phyloP scores from a whole-genome alignment of 2,329 filamentous ascomycete genomes.

The Aspergillus quadrilineatus region DNA sequence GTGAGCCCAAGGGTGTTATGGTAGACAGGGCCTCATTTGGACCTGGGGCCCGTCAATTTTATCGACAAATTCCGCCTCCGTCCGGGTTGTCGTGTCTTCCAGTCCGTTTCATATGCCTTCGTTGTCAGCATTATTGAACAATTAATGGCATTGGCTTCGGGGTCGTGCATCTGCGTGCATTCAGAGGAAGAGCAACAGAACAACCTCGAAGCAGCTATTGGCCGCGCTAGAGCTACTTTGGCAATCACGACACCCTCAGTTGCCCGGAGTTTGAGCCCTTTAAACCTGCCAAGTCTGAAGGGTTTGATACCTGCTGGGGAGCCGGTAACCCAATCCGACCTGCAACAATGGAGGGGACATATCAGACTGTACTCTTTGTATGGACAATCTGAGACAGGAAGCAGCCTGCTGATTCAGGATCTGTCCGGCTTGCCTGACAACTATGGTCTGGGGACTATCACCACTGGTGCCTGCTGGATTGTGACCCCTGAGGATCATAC shows the following conservation, averaged over 20 bases:
- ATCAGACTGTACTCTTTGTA: not conserved
- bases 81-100: not conserved
- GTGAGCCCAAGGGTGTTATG: not conserved
- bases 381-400: slow-evolving; percentile 40
- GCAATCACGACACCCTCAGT: not conserved
- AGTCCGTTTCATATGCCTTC: slow-evolving; percentile 14
- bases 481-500: slow-evolving; percentile 37
- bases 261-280: not conserved
- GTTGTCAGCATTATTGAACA: slow-evolving; percentile 15
- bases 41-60: not conserved
- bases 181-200: slow-evolving; percentile 19
- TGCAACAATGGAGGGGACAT: not conserved
- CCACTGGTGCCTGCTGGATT: slow-evolving; percentile 34
- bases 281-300: not conserved
- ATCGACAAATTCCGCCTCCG: not conserved
- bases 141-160: slow-evolving; percentile 16
- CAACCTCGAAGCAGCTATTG: slow-evolving; percentile 33
- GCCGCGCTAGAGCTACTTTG: no score
- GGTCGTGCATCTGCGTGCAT: slow-evolving; percentile 21
- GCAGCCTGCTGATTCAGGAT: slow-evolving; percentile 32
- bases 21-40: not conserved
- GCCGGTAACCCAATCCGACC: not conserved
- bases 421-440: not conserved
- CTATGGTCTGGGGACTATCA: slow-evolving; percentile 26
- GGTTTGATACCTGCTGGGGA: not conserved